phyloP scores from a whole-genome alignment of 2,329 filamentous ascomycete genomes.

The Monosporascus sp. region DNA sequence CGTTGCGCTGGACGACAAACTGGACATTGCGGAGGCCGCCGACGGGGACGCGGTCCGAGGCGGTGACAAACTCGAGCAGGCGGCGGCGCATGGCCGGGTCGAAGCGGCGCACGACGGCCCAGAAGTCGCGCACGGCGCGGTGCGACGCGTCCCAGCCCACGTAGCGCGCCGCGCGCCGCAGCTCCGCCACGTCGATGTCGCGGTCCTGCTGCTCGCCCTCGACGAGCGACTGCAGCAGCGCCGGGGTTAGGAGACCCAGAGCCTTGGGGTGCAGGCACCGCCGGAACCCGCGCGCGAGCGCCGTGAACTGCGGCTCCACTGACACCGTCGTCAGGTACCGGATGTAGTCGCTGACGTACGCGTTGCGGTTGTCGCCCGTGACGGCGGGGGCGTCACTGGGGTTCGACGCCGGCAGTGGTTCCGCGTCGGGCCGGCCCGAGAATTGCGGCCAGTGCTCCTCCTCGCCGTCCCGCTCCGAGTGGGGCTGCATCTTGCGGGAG shows the following conservation, averaged over 20 bases:
- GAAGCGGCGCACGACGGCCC: conserved; percentile 68
- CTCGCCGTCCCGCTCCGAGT: not conserved
- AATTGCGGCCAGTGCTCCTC: conserved; percentile 48
- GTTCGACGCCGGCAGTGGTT: conserved; percentile 30
- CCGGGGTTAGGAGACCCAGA: conserved; percentile 64
- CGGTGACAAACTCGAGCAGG: conserved; percentile 90
- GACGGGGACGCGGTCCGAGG: conserved; percentile 82
- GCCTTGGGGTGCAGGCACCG: conserved; percentile 67
- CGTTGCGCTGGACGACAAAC: conserved; percentile 78
- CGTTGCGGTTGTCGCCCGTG: conserved; percentile 70
- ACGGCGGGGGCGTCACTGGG: conserved; percentile 63
- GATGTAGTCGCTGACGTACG: conserved; percentile 81
- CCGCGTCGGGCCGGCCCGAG: conserved; percentile 14
- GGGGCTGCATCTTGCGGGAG: conserved; percentile 48
- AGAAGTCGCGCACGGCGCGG: conserved; percentile 71
- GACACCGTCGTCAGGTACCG: conserved; percentile 75
- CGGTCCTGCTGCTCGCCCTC: conserved; percentile 62
- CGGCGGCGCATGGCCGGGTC: conserved; percentile 64
- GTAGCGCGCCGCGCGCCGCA: conserved; percentile 69
- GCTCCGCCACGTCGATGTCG: conserved; percentile 69
- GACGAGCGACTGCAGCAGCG: conserved; percentile 68
- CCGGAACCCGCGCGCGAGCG: conserved; percentile 77
- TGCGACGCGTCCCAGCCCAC: conserved; percentile 72
- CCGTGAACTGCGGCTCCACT: conserved; percentile 68
- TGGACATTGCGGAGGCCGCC: conserved; percentile 76